These are phyloP conservation scores for Rhizophora apiculata DNA, from an alignment of 345 rosid species.

Conservation along the genomic window DNA sequence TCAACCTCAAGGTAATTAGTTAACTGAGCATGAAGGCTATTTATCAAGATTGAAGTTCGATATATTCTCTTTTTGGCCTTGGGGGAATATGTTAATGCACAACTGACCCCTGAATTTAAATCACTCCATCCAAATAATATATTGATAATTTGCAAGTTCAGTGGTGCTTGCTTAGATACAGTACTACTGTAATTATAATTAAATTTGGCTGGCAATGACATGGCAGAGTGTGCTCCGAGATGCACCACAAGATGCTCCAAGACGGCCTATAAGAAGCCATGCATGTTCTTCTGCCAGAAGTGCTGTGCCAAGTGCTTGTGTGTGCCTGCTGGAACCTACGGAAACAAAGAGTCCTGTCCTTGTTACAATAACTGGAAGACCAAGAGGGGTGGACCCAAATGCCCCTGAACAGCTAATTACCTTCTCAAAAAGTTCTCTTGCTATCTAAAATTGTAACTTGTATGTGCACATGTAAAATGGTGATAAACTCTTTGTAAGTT, in stretches of 20 bases:
- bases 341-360: slow-evolving; percentile 19
- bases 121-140: no score
- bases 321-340: slow-evolving; percentile 25
- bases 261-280: slow-evolving; percentile 21
- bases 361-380: slow-evolving; percentile 30
- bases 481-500: no score
- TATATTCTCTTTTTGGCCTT: no score
- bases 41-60: no score
- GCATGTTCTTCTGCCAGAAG: slow-evolving; percentile 22
- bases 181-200: no score
- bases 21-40: neutral
- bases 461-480: no score
- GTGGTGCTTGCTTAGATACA: no score
- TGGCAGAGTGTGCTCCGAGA: slow-evolving; percentile 9
- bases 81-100: no score
- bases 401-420: slow-evolving; percentile 4
- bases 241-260: slow-evolving; percentile 21
- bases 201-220: neutral
- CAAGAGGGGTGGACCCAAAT: slow-evolving; percentile 26
- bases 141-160: no score
- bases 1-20: slow-evolving; percentile 43
- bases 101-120: no score
- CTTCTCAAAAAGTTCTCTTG: no score
- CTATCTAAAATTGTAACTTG: no score
- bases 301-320: slow-evolving; percentile 24